phyloP scores from a whole-genome alignment of 2,329 filamentous ascomycete genomes.

The Xylariales sp. region DNA sequence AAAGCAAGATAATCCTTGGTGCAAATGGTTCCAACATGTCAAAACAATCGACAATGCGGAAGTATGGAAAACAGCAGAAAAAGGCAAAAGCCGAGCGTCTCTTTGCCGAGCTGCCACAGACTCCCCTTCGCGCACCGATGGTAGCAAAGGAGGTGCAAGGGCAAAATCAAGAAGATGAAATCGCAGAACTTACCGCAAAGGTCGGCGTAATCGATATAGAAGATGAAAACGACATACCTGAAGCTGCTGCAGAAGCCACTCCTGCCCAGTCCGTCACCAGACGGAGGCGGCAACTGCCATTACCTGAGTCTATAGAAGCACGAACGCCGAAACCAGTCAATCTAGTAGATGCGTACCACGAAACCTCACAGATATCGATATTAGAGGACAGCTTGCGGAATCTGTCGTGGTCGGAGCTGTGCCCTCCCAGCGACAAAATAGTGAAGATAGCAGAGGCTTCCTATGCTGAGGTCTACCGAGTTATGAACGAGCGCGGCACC shows the following conservation, averaged over 20 bases:
- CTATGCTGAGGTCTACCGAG: slow-evolving; percentile 61
- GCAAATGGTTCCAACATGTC: slow-evolving; percentile 35
- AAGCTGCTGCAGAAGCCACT: background rate
- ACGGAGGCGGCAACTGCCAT: background rate
- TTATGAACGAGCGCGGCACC: slow-evolving; percentile 53
- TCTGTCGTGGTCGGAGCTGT: slow-evolving; percentile 55
- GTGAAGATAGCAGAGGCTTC: slow-evolving; percentile 64
- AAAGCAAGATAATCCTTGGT: too few relatives aligned
- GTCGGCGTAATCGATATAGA: slow-evolving; percentile 19
- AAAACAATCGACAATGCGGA: slow-evolving; percentile 35
- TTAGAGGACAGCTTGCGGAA: slow-evolving; percentile 30
- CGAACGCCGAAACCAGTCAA: slow-evolving; percentile 8
- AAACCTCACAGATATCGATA: slow-evolving; percentile 7
- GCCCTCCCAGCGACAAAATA: slow-evolving; percentile 47
- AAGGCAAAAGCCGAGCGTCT: slow-evolving; percentile 42
- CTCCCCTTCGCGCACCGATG: slow-evolving; percentile 34
- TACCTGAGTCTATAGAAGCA: slow-evolving; percentile 7
- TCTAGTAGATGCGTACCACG: slow-evolving; percentile 4
- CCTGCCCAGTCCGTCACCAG: background rate
- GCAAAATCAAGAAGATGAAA: slow-evolving; percentile 14
- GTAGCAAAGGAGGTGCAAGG: slow-evolving; percentile 7
- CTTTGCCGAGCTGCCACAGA: slow-evolving; percentile 48
- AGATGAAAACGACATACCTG: slow-evolving; percentile 15
- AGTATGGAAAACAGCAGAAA: slow-evolving; percentile 47
- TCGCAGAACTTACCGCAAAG: slow-evolving; percentile 29